These are phyloP conservation scores for Wickerhamiella infanticola DNA, from an alignment of 1,139 yeast genomes.

Conservation along the genomic window DNA sequence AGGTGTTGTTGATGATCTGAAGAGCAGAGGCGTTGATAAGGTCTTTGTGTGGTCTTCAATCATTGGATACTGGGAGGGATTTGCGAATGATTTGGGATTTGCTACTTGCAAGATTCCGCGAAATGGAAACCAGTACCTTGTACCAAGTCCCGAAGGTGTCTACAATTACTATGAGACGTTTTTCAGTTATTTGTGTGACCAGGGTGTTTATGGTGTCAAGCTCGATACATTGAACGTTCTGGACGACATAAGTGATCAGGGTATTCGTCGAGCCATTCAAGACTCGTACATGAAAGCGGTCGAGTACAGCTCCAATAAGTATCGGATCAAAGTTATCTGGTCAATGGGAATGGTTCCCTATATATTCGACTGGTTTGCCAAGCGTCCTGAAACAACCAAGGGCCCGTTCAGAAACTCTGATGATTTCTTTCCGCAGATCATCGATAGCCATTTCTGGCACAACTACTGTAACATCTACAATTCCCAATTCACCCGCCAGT, in stretches of 20 bases:
- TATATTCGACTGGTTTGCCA: conserved; percentile 10
- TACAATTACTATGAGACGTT: conserved; percentile 18
- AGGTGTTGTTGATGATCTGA: conserved; percentile 15
- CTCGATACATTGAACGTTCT: conserved; percentile 21
- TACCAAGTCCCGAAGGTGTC: conserved; percentile 12
- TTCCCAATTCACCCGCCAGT: conserved; percentile 16
- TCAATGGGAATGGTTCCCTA: conserved; percentile 22
- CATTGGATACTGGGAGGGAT: conserved; percentile 23
- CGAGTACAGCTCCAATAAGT: conserved; percentile 13
- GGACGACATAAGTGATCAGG: conserved; percentile 15
- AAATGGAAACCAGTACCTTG: background rate
- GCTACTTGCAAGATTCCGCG: background rate
- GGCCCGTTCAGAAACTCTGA: conserved; percentile 21
- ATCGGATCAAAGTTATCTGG: conserved; percentile 19
- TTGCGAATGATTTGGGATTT: conserved; percentile 15
- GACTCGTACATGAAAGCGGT: conserved; percentile 18
- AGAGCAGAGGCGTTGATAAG: conserved; percentile 16
- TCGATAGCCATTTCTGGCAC: conserved; percentile 21
- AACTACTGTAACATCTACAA: conserved; percentile 20
- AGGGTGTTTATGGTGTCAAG: conserved; percentile 20
- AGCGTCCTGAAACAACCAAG: conserved; percentile 10
- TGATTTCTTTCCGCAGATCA: conserved; percentile 16
- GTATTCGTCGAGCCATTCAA: conserved; percentile 12
- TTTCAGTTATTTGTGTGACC: conserved; percentile 15
- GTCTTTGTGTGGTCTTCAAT: conserved; percentile 24